Evolutionary conservation across 768 basidiomycete species (phyloP), one percentile per base, ranked within the genome.

Genomic region (Mycena crocata): DNA sequence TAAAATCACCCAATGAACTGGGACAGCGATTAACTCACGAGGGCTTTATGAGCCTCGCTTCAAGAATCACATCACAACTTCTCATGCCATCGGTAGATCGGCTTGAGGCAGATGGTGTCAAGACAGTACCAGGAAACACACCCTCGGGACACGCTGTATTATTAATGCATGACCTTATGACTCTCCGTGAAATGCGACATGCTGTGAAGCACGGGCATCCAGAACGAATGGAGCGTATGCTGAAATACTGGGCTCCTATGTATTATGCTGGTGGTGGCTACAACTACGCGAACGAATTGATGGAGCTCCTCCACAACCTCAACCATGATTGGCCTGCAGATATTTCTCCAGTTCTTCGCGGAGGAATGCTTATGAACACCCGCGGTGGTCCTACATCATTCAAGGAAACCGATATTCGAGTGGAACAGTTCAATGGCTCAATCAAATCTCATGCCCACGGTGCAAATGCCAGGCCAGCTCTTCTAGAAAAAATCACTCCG

Each of bases 241-340:
- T 74, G 28, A 74, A 74, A 57, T 67, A 35, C n/a, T 74, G 67
- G 64, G 23, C 66, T 1, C 73, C 71, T 2, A 74, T 72, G 64
- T 74, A 62, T 49, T 46, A 62, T 62, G 61, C 61, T 3, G 61
- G 61, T n/a, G 71, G 69, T 13, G 65, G 74, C 48, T 72, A 71
- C 57, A 75, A 75, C 45, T 75, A 75, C 46, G 61, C 74, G 3
- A 73, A 75, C 48, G 68, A 74, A 54, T 66, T 55, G 14, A 75
- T 73, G 74, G 74, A 75, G 39, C 61, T 75, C 1, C 58, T 75
- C 2, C 73, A 75, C 50, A 75, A 75, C 48, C 13, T 68, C 13
- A 57, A 39, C 7, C 71, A 73, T 45, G 71, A 75, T 44, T 72
- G 70, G 73, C 74, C 74, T 24, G 45, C 50, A 19, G 67, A 70